These are phyloP conservation scores for Cyberlindnera misumaiensis DNA, from an alignment of 805 yeast genomes.

Conservation along the genomic window DNA sequence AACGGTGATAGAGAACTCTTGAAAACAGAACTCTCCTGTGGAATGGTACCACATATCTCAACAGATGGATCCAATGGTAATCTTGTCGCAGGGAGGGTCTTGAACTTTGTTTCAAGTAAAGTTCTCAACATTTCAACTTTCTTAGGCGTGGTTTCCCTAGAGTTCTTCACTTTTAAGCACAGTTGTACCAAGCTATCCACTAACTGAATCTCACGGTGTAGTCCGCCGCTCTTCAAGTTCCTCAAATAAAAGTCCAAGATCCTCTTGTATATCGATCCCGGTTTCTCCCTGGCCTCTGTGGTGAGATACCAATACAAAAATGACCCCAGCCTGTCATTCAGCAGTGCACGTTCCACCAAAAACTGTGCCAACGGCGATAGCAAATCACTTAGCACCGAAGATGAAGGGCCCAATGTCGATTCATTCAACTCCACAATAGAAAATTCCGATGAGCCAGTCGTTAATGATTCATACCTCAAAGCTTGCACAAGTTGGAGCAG, in stretches of 20 bases:
- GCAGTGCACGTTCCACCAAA: constrained; percentile 62
- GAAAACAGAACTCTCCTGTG: constrained; percentile 79
- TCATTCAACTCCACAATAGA: constrained; percentile 31
- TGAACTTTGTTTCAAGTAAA: constrained; percentile 30
- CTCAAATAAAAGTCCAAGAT: constrained; percentile 40
- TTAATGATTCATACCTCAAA: constrained; percentile 59
- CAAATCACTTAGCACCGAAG: constrained; percentile 17
- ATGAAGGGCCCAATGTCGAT: constrained; percentile 17
- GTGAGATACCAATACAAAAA: constrained; percentile 88
- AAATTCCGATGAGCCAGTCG: constrained; percentile 24
- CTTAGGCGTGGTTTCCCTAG: constrained; percentile 71
- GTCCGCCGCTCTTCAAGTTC: constrained; percentile 23
- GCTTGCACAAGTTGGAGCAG: constrained; percentile 89
- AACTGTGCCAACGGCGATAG: constrained; percentile 68
- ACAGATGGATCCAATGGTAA: constrained; percentile 82
- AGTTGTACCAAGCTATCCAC: constrained; percentile 58
- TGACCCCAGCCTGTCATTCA: constrained; percentile 64
- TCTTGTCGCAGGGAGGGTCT: constrained; percentile 49
- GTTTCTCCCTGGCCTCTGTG: constrained; percentile 76
- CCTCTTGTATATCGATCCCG: constrained; percentile 35
- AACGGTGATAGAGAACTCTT: constrained; percentile 88
- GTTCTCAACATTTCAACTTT: constrained; percentile 64
- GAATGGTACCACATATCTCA: constrained; percentile 64
- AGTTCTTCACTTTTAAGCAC: constrained; percentile 54
- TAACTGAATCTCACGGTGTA: constrained; percentile 60